Base-by-base conservation (phyloP, 108 stramenopile species). In the Pelagomonas calceolata region DNA sequence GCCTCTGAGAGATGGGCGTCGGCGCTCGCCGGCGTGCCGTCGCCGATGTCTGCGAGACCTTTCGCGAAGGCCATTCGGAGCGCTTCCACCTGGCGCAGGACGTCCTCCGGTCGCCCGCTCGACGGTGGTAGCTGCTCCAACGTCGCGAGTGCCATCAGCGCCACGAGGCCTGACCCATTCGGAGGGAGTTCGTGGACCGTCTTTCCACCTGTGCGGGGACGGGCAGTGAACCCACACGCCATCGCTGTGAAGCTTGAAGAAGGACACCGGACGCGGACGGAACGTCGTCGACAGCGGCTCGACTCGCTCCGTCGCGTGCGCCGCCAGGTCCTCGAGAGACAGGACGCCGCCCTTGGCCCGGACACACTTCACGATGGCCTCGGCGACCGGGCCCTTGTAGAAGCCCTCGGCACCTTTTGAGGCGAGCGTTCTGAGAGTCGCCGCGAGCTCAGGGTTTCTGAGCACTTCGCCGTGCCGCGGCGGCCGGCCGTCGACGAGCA, bases 141-240 rank as follows among this genome's bases (percentile, higher is more conserved):
- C 33, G 90, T 91, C 34, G 83, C 84, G 46, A 98, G 81, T 14
- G 95, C 95, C 75, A 97, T 86, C 37, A 97, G 79, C 14, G 86
- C 95, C 30, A 94, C 91, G 31, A 97, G 82, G 9, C 97, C 97
- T 76, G 96, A 94, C 32, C 94, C 91, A 71, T 90, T 92, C 17
- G 98, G 98, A 26, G 98, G 98, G 30, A 90, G 81, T 74, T 98
- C 91, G 85, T 89, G 92, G 16, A 97, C 70, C 26, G 79, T 70
- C 43, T 87, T 74, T 3, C 87, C n/a, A n/a, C n/a, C n/a, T n/a
- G n/a, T n/a, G n/a, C n/a, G n/a, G n/a, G n/a, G n/a, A n/a, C n/a
- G n/a, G n/a, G n/a, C n/a, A n/a, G n/a, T n/a, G n/a, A n/a, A n/a
- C n/a, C n/a, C n/a, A n/a, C n/a, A n/a, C n/a, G n/a, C n/a, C n/a